Evolutionary conservation across 495 filamentous ascomycete genomes (phyloP).

Genomic region (Talaromyces liani): DNA sequence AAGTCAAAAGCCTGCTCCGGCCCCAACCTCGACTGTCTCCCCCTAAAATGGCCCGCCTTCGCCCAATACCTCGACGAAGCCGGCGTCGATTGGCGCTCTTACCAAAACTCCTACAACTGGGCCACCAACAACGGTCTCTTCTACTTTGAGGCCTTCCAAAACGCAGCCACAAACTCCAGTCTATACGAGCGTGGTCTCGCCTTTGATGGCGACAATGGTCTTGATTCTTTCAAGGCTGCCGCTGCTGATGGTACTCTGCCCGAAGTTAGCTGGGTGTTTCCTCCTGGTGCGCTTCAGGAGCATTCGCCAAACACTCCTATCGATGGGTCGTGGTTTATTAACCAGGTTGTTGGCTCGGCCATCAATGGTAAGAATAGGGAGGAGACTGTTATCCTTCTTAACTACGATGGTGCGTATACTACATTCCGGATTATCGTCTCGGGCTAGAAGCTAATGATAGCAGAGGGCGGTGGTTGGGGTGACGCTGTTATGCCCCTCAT

Average conservation of each 20-base stretch:
- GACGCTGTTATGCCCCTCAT: constrained; percentile 4
- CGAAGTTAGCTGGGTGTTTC: constrained; percentile 4
- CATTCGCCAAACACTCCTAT: constrained; percentile 2
- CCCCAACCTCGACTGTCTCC: constrained; percentile 1
- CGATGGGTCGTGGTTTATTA: constrained; percentile 5
- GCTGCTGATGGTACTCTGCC: constrained; percentile 3
- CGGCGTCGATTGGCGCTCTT: constrained; percentile 3
- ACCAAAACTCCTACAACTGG: constrained; percentile 8
- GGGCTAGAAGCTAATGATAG: constrained; percentile 2
- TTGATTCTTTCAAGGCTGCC: constrained; percentile 1
- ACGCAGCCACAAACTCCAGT: not conserved
- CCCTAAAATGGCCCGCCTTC: constrained; percentile 7
- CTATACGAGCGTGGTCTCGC: constrained; percentile 1
- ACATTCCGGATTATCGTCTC: too few relatives aligned
- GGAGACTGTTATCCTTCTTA: constrained; percentile 5
- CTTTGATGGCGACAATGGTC: constrained; percentile 4
- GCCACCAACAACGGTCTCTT: constrained; percentile 8
- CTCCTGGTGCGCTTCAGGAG: constrained; percentile 3
- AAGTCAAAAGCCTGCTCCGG: not conserved
- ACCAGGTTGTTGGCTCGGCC: not conserved
- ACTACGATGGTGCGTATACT: constrained; percentile 8
- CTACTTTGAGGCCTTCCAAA: constrained; percentile 6
- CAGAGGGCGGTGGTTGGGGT: constrained; percentile 6
- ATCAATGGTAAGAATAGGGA: not conserved
- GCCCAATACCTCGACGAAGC: constrained; percentile 7